phyloP scores from a whole-genome alignment of 306 rosid species.

The Biancaea sappan region DNA sequence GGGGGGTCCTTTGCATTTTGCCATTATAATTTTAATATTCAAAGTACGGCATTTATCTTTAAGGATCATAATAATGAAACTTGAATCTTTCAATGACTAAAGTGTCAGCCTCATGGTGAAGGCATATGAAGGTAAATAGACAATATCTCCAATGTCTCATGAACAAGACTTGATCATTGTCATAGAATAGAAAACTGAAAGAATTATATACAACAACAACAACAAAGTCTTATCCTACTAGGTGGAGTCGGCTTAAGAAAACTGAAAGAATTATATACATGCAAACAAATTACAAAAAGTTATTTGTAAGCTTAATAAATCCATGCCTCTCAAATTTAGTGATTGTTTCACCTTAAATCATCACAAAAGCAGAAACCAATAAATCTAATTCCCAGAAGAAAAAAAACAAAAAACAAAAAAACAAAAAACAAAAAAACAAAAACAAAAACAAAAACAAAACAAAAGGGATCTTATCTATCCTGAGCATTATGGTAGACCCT shows the following conservation, averaged over 20 bases:
- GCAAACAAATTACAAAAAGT: no score
- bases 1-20: no score
- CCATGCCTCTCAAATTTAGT: slow-evolving; percentile 6
- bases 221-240: no score
- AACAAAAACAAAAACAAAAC: no score
- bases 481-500: not conserved
- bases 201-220: no score
- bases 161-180: not conserved
- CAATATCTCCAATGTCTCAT: not conserved
- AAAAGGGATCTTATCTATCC: not conserved
- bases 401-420: no score
- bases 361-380: not conserved
- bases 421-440: no score
- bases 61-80: not conserved
- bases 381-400: not conserved
- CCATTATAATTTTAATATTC: no score
- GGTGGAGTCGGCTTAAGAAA: no score
- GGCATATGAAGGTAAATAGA: not conserved
- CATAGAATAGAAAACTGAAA: not conserved
- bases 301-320: not conserved
- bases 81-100: not conserved
- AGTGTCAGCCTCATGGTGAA: not conserved
- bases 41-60: not conserved
- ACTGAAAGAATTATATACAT: no score
- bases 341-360: not conserved